These are phyloP conservation scores for Epicoccum nigrum DNA, from an alignment of 2,329 filamentous ascomycete species.

Conservation along the genomic window DNA sequence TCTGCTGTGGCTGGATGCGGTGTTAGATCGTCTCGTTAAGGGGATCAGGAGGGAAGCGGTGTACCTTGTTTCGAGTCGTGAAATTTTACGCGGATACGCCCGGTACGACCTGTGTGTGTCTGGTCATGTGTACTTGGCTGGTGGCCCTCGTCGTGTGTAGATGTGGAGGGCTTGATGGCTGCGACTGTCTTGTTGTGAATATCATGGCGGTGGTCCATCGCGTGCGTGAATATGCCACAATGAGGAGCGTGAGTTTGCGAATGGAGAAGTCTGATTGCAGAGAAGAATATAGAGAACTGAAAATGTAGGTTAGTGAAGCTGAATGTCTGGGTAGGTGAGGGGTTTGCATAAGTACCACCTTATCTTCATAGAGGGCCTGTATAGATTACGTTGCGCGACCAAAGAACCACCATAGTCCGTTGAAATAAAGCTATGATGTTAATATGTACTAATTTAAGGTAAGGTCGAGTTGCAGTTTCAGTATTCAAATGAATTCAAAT, in stretches of 20 bases:
- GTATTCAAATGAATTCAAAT: no score
- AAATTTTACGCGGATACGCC: neutral
- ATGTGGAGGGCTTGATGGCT: neutral
- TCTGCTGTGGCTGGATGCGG: neutral
- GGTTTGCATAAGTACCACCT: neutral
- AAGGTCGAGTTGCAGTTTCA: no score
- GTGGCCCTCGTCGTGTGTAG: neutral
- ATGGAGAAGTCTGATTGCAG: no score
- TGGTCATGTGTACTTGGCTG: neutral
- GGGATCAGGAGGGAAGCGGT: neutral
- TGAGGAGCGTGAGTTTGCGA: no score
- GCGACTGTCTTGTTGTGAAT: neutral
- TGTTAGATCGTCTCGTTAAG: neutral
- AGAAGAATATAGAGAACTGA: no score
- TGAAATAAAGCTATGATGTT: no score
- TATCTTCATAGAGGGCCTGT: neutral
- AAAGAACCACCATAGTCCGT: no score
- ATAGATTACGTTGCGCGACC: neutral
- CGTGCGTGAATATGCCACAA: no score
- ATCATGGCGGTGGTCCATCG: no score
- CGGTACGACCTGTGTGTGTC: neutral
- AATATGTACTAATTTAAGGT: no score
- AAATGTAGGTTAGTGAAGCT: no score
- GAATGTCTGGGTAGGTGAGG: neutral
- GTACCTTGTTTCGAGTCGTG: neutral